These are phyloP conservation scores for Aspergillus nomiae DNA, from an alignment of 2,329 filamentous ascomycete species.

Conservation along the genomic window DNA sequence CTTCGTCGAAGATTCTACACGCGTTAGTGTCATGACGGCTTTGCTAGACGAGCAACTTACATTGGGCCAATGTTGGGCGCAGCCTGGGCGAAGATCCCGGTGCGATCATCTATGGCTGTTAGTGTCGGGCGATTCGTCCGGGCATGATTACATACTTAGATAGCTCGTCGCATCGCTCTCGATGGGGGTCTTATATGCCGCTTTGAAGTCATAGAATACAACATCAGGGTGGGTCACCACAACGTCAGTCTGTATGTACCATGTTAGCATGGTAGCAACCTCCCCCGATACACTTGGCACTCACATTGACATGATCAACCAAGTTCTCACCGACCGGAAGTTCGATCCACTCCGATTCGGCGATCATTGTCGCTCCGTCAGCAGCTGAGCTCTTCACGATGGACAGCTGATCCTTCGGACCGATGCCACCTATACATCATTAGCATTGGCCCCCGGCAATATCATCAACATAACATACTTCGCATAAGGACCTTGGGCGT, in stretches of 20 bases:
- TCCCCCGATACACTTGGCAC: neutral
- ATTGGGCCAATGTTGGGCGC: constrained; percentile 21
- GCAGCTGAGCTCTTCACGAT: constrained; percentile 11
- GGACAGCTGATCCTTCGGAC: constrained; percentile 9
- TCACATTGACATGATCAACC: constrained; percentile 10
- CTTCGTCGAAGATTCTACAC: constrained; percentile 11
- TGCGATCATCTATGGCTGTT: constrained; percentile 12
- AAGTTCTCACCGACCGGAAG: constrained; percentile 12
- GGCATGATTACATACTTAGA: constrained; percentile 5
- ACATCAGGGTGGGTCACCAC: constrained; percentile 16
- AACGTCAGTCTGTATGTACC: constrained; percentile 12
- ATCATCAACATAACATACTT: constrained; percentile 2
- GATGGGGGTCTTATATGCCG: constrained; percentile 14
- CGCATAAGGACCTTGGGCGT: constrained; percentile 10
- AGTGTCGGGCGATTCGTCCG: neutral
- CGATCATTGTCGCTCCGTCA: constrained; percentile 10
- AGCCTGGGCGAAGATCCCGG: constrained; percentile 16
- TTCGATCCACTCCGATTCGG: constrained; percentile 10
- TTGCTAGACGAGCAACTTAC: neutral
- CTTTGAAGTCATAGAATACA: constrained; percentile 13
- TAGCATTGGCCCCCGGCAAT: neutral
- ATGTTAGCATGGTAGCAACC: neutral
- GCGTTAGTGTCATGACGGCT: neutral
- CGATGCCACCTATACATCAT: constrained; percentile 12
- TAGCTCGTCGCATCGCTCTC: constrained; percentile 14